These are phyloP conservation scores for Penstemon davidsonii DNA, from an alignment of 257 asterid genomes.

Conservation along the genomic window DNA sequence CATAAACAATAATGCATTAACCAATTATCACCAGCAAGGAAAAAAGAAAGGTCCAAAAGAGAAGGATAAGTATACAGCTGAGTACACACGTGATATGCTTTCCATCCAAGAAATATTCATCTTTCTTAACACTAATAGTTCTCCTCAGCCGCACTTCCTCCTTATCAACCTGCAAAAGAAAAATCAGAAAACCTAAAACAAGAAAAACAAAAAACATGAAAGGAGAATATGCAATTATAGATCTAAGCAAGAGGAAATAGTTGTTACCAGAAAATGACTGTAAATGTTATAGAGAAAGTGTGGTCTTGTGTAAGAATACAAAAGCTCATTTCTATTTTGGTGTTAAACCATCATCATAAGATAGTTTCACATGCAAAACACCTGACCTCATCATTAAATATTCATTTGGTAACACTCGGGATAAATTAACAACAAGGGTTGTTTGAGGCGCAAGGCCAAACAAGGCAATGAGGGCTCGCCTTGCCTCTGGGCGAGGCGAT, in stretches of 20 bases:
- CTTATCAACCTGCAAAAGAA: conserved; percentile 76
- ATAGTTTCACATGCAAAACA: neutral
- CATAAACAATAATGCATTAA: conserved; percentile 25
- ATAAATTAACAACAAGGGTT: neutral
- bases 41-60: conserved; percentile 8
- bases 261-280: conserved; percentile 1
- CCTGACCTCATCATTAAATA: conserved; percentile 5
- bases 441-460: too few relatives aligned
- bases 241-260: conserved; percentile 11
- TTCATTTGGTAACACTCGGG: neutral
- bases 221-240: conserved; percentile 6
- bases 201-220: conserved; percentile 13
- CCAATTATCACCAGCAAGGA: conserved; percentile 22
- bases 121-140: conserved; percentile 93
- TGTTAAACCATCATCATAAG: conserved; percentile 12
- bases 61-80: conserved; percentile 16
- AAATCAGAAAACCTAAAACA: conserved; percentile 23
- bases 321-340: neutral
- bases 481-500: too few relatives aligned
- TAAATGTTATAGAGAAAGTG: conserved; percentile 9
- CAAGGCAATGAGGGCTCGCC: too few relatives aligned
- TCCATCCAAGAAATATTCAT: conserved; percentile 96
- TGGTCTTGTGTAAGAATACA: neutral
- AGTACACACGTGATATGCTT: conserved; percentile 91
- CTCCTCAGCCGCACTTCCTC: conserved; percentile 98